Base-by-base conservation (phyloP, 495 filamentous ascomycete genomes). In the Aspergillus biplanus region DNA sequence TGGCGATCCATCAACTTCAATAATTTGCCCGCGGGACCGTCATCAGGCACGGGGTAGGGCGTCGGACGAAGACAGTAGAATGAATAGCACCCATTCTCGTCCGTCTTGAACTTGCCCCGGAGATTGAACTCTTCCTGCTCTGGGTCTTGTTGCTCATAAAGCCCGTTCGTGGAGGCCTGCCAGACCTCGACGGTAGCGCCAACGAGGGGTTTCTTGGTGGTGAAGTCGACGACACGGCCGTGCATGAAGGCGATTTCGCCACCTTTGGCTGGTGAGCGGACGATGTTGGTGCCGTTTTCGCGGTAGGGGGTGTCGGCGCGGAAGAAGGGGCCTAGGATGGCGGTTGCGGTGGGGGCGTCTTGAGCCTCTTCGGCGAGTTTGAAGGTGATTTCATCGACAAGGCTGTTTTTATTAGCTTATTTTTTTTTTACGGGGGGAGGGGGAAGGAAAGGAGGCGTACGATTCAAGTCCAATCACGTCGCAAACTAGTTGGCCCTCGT, bases 281-380 rank as follows among this genome's bases (percentile, higher is more conserved):
- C 88, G 65, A 92, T 89, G 62, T 82, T 87, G 60, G 78, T 83
- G 21, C 86, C 89, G 76, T 89, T 91, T 7, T 82, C 67, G 42
- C 84, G 80, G 27, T 78, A 72, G 5, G 89, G 88, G 0, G 90
- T 87, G 70, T 91, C 80, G 60, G 85, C 78, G 15, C 90, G 86
- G 82, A 88, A 93, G 80, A 92, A 92, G 5, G 90, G 90, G 7
- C 90, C 90, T 0, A 93, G 83, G 59, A 92, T 87, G 47, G 90
- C 83, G 5, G 90, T 90, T 16, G 88, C 83, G 11, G 90, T 93
- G 37, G 83, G 82, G 12, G 77, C 71, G 48, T 81, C 83, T 11
- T 58, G 61, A 58, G 78, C 82, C 58, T 82, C 79, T 32, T 75
- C 69, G 48, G 83, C 83, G 58, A 86, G 76, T 57, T 83, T 90